Evolutionary conservation across 192 early-diverging fungal species (phyloP), one percentile per base, ranked within the genome.

Genomic region (Coemansia sp.): DNA sequence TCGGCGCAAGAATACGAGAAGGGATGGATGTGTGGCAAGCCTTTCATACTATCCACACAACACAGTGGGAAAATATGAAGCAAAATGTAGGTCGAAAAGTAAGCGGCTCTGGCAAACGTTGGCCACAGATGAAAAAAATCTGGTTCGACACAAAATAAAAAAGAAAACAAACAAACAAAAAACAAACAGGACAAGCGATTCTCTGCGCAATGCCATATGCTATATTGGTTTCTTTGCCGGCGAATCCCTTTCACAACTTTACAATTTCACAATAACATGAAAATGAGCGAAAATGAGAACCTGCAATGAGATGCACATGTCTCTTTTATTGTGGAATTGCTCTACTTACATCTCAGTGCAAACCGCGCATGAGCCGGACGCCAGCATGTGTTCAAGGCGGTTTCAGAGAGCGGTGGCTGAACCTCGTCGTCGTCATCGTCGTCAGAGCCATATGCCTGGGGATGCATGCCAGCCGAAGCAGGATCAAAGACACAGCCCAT

Each of bases 281-380:
- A 21, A 54, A 54, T 23, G 44, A 12, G 44, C 5, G 21, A n/a
- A n/a, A 53, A 18, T n/a, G 21, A 53, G 63, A 18, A 18, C n/a
- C 0, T 11, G 44, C 47, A 39, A 59, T 67, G 44, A 32, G 38
- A 47, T 59, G 65, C 65, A 47, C 21, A 41, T 40, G 37, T 18
- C 21, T 32, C 6, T 13, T 32, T 32, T 41, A 26, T 32, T 43
- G 61, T 62, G 61, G 11, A 43, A 15, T 62, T 62, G 45, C 54
- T 15, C 18, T 56, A 83, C 80, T 77, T 83, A 83, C 80, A 83
- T 66, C 80, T 54, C 61, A 83, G 40, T 13, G 80, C 80, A 61
- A 83, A 83, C 19, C 75, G 71, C 56, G 80, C 80, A 64, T 83
- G 80, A 63, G 75, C 80, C 15, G 80, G 69, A 4, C 72, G 75